Conservation (phyloP, 805 yeast genomes). For the Candida succiphila region DNA sequence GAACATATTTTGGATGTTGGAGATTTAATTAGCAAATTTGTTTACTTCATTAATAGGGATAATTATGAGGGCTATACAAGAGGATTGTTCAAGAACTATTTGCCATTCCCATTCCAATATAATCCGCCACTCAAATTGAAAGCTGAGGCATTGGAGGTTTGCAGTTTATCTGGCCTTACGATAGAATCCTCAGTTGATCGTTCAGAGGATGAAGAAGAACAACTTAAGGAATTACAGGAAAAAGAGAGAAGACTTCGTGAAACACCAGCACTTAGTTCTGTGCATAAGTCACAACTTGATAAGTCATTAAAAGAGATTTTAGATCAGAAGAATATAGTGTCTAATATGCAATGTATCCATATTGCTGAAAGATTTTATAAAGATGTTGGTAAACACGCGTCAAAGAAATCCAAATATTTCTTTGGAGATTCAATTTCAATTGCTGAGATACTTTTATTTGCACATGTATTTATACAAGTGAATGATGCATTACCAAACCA, state of each 20-base stretch:
- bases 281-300: slow-evolving; percentile 16
- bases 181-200: slow-evolving; percentile 18
- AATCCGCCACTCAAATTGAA: slow-evolving; percentile 46
- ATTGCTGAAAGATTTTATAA: slow-evolving; percentile 4
- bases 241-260: slow-evolving; percentile 15
- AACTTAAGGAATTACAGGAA: slow-evolving; percentile 14
- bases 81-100: slow-evolving; percentile 36
- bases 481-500: slow-evolving; percentile 27
- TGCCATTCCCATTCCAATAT: slow-evolving; percentile 72
- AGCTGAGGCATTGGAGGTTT: slow-evolving; percentile 18
- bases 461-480: slow-evolving; percentile 26
- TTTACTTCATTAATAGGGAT: slow-evolving; percentile 40
- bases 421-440: slow-evolving; percentile 14
- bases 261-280: slow-evolving; percentile 18
- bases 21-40: slow-evolving; percentile 42
- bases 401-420: slow-evolving; percentile 2
- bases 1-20: slow-evolving; percentile 32
- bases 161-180: slow-evolving; percentile 23
- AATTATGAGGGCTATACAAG: slow-evolving; percentile 58
- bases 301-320: slow-evolving; percentile 12
- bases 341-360: slow-evolving; percentile 20
- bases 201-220: slow-evolving; percentile 16
- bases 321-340: slow-evolving; percentile 17
- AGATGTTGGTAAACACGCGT: slow-evolving; percentile 1
- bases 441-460: slow-evolving; percentile 28